Percentiles rank a stretch among this genome's conserved stretches.
Evolutionary conservation across 2,329 filamentous ascomycete species (phyloP).

Genomic region (Microsporum canis): DNA sequence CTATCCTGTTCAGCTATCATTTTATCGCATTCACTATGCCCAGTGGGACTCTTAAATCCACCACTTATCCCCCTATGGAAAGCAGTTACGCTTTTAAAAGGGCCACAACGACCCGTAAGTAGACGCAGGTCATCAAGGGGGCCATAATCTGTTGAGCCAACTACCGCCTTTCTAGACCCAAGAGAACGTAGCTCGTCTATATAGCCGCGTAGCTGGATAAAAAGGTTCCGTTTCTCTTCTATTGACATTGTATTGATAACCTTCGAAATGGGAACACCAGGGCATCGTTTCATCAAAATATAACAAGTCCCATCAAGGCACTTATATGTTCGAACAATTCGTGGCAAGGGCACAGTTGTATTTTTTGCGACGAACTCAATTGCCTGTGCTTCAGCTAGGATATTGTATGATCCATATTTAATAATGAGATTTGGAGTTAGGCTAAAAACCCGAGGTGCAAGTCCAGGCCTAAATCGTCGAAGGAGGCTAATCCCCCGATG

Average conservation of each 20-base stretch:
- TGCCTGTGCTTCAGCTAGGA: background rate
- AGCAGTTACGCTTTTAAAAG: conserved; percentile 25
- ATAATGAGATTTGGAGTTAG: background rate
- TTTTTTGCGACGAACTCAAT: background rate
- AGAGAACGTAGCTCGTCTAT: conserved; percentile 13
- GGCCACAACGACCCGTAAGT: conserved; percentile 20
- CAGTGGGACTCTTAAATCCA: conserved; percentile 13
- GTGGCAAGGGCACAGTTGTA: conserved; percentile 33
- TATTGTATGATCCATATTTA: background rate
- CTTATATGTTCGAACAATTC: conserved; percentile 34
- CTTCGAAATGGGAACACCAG: conserved; percentile 19
- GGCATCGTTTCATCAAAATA: conserved; percentile 38
- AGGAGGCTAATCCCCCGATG: background rate
- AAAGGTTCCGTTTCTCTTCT: conserved; percentile 5
- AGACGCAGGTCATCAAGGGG: conserved; percentile 22
- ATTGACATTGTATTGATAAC: conserved; percentile 13
- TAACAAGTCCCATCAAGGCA: conserved; percentile 29
- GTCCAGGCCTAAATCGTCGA: background rate
- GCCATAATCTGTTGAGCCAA: conserved; percentile 14
- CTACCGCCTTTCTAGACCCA: conserved; percentile 7
- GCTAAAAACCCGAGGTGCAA: background rate
- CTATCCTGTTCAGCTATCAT: conserved; percentile 6
- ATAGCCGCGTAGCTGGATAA: conserved; percentile 10
- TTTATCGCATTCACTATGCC: conserved; percentile 7
- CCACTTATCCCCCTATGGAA: conserved; percentile 25